These are phyloP conservation scores for Lactifluus volemus DNA, from an alignment of 768 basidiomycete genomes.

Conservation along the genomic window DNA sequence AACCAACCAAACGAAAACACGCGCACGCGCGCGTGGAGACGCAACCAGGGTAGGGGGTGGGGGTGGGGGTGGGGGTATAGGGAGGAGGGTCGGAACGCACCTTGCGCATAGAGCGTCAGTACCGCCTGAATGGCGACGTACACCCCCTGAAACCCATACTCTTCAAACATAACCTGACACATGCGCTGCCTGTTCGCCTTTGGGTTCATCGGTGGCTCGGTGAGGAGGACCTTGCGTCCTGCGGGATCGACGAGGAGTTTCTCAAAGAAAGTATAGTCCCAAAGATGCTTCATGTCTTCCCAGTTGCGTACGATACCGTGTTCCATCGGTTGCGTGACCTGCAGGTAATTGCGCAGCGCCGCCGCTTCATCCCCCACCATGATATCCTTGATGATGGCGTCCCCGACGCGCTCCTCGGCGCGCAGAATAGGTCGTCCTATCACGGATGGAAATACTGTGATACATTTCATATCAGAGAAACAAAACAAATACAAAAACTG, in stretches of 20 bases:
- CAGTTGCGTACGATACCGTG: conserved; percentile 98
- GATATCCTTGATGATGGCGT: conserved; percentile 86
- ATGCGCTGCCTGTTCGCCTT: conserved; percentile 86
- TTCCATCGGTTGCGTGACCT: conserved; percentile 97
- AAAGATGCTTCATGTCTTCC: conserved; percentile 97
- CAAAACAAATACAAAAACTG: background rate
- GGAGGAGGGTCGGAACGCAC: conserved; percentile 37
- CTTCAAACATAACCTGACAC: conserved; percentile 99
- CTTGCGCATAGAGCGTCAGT: conserved; percentile 96
- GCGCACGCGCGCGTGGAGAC: background rate
- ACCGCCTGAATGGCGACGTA: conserved; percentile 99
- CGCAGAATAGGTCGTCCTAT: conserved; percentile 95
- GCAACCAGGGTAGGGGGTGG: background rate
- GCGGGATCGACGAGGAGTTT: conserved; percentile 84
- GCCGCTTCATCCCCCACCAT: conserved; percentile 98
- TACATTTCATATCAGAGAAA: background rate
- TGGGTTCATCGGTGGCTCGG: conserved; percentile 99
- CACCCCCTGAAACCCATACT: conserved; percentile 91
- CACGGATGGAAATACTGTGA: conserved; percentile 90
- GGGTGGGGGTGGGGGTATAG: no score
- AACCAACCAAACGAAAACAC: background rate
- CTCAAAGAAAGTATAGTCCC: conserved; percentile 98
- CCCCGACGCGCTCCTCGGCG: conserved; percentile 90
- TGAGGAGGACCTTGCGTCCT: conserved; percentile 85
- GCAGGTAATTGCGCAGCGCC: conserved; percentile 87